Base-by-base conservation (phyloP, 2,329 filamentous ascomycete species). In the Lasiodiplodia citricola region DNA sequence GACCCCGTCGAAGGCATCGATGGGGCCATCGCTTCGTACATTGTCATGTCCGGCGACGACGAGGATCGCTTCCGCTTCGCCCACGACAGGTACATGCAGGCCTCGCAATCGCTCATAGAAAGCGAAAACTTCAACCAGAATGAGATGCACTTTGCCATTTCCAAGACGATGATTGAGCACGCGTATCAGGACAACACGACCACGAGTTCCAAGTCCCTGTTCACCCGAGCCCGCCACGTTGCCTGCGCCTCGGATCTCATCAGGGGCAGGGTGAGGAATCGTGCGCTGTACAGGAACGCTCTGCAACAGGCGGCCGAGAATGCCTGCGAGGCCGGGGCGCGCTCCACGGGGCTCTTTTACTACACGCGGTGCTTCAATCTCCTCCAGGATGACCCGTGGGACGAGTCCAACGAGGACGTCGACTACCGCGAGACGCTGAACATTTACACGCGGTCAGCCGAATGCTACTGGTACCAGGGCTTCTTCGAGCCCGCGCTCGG, bases 71-170 rank as follows among this genome's bases (percentile, higher is more conserved):
- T 97, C 78, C 85, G 85, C 74, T 97, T 97, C 77, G 90, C 91
- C 41, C 94, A 97, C 78, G 94, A 97, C 78, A 88, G 94, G 65
- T 96, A 96, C 74, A 86, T 94, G 63, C 89, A 92, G 76, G 93
- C 92, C 18, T 90, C 93, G 6, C 84, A 87, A 16, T 72, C 70
- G 7, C 70, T 75, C 3, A 65, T 97, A 64, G 67, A 68, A 16
- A 88, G 87, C 70, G 90, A 94, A 75, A 89, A 88, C 74, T 83
- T 81, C 62, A 89, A 91, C 67, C 82, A 87, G 25, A 83, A 87
- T 23, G 91, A 92, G 73, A 97, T 97, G 94, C 94, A 97, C 79
- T 97, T 94, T 74, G 89, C 94, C 56, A 93, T 97, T 74, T 91
- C 92, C 0, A 90, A 93, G 75, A 91, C 91, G 0, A 87, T 97